phyloP scores from a whole-genome alignment of 208 protist genomes.

The Leishmania martiniquensis region DNA sequence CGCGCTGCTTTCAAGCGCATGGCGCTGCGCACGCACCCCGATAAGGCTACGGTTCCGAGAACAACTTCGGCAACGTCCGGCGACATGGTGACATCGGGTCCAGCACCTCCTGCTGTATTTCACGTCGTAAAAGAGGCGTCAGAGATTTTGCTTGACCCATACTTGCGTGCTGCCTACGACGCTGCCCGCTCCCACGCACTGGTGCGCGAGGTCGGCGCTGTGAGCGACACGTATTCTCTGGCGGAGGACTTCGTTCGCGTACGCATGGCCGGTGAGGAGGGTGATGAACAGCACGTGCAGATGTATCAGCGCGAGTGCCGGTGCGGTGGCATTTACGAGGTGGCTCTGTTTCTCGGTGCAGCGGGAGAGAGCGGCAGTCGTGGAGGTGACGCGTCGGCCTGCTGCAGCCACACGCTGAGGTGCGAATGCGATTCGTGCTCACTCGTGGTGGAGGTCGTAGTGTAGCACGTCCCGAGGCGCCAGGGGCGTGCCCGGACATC shows the following conservation, averaged over 20 bases:
- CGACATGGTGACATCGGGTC: not conserved
- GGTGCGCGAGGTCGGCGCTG: conserved; percentile 44
- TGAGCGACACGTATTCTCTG: conserved; percentile 66
- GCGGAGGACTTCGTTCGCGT: conserved; percentile 59
- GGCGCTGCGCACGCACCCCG: conserved; percentile 73
- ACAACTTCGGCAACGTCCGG: too few species aligned
- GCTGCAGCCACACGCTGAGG: not conserved
- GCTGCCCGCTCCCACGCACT: conserved; percentile 32
- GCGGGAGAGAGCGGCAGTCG: not conserved
- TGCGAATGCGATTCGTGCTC: conserved; percentile 87
- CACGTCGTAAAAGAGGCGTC: conserved; percentile 68
- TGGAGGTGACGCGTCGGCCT: not conserved
- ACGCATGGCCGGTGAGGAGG: conserved; percentile 1
- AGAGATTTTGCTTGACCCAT: conserved; percentile 67
- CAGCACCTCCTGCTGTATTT: conserved; percentile 36
- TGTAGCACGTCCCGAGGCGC: not conserved
- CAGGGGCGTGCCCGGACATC: not conserved
- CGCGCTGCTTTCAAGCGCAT: conserved; percentile 66
- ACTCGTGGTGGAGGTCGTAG: conserved; percentile 64
- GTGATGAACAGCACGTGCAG: conserved; percentile 24
- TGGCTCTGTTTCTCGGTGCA: conserved; percentile 36
- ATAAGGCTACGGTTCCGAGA: conserved; percentile 36
- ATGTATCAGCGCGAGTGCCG: conserved; percentile 77
- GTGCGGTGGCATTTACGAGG: conserved; percentile 78
- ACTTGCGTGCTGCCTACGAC: conserved; percentile 60